Percentiles rank a stretch among this genome's conserved stretches.
These are phyloP conservation scores for Funneliformis caledonium DNA, from an alignment of 371 early-diverging fungal species.

Conservation along the genomic window DNA sequence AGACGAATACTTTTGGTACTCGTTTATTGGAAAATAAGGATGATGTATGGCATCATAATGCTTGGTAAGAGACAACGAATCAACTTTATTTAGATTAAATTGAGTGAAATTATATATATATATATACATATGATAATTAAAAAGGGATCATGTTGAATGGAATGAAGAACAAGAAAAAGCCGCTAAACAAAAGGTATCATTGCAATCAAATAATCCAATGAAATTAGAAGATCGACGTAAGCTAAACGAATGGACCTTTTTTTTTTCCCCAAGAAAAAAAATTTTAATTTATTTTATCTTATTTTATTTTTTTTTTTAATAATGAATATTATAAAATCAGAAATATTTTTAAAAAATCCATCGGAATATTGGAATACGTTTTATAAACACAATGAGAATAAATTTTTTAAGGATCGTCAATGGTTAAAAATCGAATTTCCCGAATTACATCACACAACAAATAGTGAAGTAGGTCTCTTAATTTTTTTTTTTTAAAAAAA, in stretches of 20 bases:
- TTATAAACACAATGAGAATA: conserved; percentile 90
- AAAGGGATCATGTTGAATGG: conserved; percentile 39
- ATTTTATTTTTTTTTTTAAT: neutral
- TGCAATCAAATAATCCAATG: conserved; percentile 23
- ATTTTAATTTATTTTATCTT: neutral
- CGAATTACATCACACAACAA: conserved; percentile 56
- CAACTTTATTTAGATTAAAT: conserved; percentile 28
- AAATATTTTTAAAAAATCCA: conserved; percentile 22
- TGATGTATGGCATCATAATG: conserved; percentile 37
- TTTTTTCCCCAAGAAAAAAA: neutral
- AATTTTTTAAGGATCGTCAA: conserved; percentile 94
- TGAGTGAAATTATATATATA: neutral
- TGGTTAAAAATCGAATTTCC: conserved; percentile 96
- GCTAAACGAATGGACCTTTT: neutral
- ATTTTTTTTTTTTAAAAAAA: neutral
- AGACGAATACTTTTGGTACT: conserved; percentile 18
- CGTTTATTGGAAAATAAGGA: conserved; percentile 29
- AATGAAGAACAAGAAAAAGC: conserved; percentile 34
- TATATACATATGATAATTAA: neutral
- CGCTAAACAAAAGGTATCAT: conserved; percentile 17
- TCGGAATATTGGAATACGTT: conserved; percentile 68
- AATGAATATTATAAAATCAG: neutral
- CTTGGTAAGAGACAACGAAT: conserved; percentile 17
- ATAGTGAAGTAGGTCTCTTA: neutral
- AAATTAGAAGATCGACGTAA: conserved; percentile 30